phyloP scores from a whole-genome alignment of 352 stramenopile species.

The Phytopythium sindhum region DNA sequence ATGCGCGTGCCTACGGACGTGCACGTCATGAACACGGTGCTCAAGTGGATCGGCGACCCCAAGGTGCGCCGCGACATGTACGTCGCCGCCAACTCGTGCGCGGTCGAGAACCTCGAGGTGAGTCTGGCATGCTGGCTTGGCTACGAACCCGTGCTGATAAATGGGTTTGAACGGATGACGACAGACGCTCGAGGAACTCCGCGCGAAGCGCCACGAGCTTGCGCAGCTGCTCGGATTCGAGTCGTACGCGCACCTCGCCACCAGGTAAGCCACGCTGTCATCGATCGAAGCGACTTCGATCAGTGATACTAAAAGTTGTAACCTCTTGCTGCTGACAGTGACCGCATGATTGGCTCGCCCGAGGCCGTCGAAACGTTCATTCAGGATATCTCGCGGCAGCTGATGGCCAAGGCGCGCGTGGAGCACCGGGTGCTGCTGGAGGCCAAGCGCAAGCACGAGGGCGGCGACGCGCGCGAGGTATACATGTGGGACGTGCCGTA shows the following conservation, averaged over 20 bases:
- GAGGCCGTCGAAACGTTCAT: slow-evolving; percentile 71
- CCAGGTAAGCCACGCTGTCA: slow-evolving; percentile 55
- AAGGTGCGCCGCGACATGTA: slow-evolving; percentile 89
- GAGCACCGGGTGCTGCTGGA: slow-evolving; percentile 58
- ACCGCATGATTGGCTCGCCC: slow-evolving; percentile 85
- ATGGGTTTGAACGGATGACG: background rate
- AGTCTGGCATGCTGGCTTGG: slow-evolving; percentile 2
- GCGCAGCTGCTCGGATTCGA: slow-evolving; percentile 87
- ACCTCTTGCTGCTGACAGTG: slow-evolving; percentile 18
- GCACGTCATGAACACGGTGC: slow-evolving; percentile 89
- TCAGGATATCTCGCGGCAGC: slow-evolving; percentile 44
- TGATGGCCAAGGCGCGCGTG: slow-evolving; percentile 65
- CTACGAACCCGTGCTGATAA: background rate
- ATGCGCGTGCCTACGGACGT: slow-evolving; percentile 76
- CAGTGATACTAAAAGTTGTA: background rate
- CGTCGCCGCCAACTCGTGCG: slow-evolving; percentile 81
- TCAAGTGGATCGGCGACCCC: slow-evolving; percentile 85
- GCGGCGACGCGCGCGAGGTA: slow-evolving; percentile 37
- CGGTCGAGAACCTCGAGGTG: slow-evolving; percentile 64
- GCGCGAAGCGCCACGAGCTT: slow-evolving; percentile 83
- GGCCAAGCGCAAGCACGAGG: slow-evolving; percentile 66
- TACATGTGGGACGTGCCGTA: slow-evolving; percentile 95
- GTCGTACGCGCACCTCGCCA: slow-evolving; percentile 88
- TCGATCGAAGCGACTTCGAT: background rate
- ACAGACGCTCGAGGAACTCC: slow-evolving; percentile 86